Base-by-base conservation (phyloP, 176 grass and related monocot genomes). In the Pharus latifolius region DNA sequence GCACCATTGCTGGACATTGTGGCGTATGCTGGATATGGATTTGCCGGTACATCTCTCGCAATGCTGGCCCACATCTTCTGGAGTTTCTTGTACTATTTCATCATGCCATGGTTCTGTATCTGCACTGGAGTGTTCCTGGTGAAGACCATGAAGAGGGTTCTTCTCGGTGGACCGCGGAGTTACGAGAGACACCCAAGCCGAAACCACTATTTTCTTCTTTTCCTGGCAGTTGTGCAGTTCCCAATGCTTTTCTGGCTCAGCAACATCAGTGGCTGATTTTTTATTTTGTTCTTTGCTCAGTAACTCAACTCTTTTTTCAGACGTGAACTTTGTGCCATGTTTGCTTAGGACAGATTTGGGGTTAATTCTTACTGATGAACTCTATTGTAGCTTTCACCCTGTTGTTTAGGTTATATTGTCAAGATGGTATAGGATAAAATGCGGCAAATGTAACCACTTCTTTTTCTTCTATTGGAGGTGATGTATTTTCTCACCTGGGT, bases 171-270 rank as follows among this genome's bases (percentile, higher is more conserved):
- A 2, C 37, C 60, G 2, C 81, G 70, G 70, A 87, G 73, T 42
- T 96, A 87, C 10, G 85, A 89, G 68, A 83, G 70, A 54, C 83
- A 67, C 54, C 82, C 79, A 0, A 83, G 88, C 65, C 49, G 83
- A 47, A 84, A 87, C 44, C 85, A 96, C 84, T 96, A 84, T 51
- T 72, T 96, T 52, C 79, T 96, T 29, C 88, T 91, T 18, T 89
- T 89, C 67, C 75, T 92, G 2, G 85, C 73, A 0, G 29, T 87
- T n/a, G 80, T 72, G 1, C 88, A 92, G 30, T 89, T 96, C 27
- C 88, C 92, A 0, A 67, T 92, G 33, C 73, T 89, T 54, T 91
- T 87, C 51, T 87, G 83, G 88, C 83, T 87, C 1, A 65, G 79
- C 62, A 91, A 82, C 31, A 79, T 91, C 29, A 45, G 65, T 49